Base-by-base conservation (phyloP, 768 basidiomycete genomes). In the Favolaschia claudopus region DNA sequence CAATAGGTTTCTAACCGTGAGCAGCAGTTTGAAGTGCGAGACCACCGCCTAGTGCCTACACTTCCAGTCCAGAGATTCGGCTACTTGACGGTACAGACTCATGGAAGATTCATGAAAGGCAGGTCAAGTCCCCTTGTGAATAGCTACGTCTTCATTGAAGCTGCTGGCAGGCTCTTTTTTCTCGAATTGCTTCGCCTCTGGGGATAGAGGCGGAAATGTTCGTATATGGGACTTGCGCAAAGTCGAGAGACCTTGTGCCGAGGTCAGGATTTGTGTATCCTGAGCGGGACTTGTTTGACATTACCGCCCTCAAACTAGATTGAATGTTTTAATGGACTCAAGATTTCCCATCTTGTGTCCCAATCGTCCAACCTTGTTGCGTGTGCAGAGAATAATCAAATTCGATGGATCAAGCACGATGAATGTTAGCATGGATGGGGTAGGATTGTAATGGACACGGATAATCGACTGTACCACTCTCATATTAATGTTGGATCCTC, bases 11-110 rank as follows among this genome's bases (percentile, higher is more conserved):
- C 77, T 7, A 81, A 84, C 63, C 71, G 80, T 20, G 84, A 85
- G 61, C 72, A 76, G 27, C 84, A 85, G 58, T 83, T 81, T 49
- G 84, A 85, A 63, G 49, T 83, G n/a, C 81, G 77, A 20, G 84
- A 84, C 59, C 73, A 77, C 58, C 76, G 83, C 17, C 54, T 71
- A 32, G 73, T 76, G 12, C 75, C 78, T 14, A 63, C 62, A 24
- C 56, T 61, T 29, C 68, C 78, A 4, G 77, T 76, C 20, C 71
- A 76, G 44, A 70, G 80, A 28, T 85, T 85, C 62, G 83, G 84
- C 5, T 83, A 78, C 56, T 38, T 59, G 15, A 66, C 71, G 10
- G 54, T 58, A 6, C 75, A 76, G 31, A 67, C 69, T 17, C 79
- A 79, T 40, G 82, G 82, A 19, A 71, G 80, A 47, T 83, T 70